Evolutionary conservation across 768 basidiomycete species (phyloP), one percentile per base, ranked within the genome.

Genomic region (Lactifluus volemus): DNA sequence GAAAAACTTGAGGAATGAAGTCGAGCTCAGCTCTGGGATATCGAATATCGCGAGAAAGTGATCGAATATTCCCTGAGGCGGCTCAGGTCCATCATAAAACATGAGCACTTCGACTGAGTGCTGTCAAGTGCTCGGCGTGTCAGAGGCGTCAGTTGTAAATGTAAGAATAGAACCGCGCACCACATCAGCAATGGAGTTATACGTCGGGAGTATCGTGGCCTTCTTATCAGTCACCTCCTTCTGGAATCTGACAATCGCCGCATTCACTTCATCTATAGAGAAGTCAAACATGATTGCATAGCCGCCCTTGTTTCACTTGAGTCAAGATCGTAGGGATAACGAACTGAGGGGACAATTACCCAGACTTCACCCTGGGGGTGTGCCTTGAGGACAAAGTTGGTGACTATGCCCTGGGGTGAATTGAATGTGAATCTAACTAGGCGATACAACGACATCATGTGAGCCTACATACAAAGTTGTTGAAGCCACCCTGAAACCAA

Each of bases 261-360:
- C 61, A 21, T 68, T 47, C 74, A 82, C 38, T 11, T 50, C 2
- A 25, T 61, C 51, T n/a, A 49, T 30, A 36, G n/a, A 42, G 30
- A 4, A 2, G 45, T n/a, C n/a, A 21, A 39, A 14, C 30, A 51
- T 25, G 4, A 49, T 49, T n/a, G 29, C 5, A 41, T 7, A 39
- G 3, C 59, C 59, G 29, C 58, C 58, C 36, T 54, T 39, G 2
- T 47, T 42, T 29, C 4, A 29, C 5, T 25, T 38, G 19, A n/a
- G 12, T 19, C 48, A n/a, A 49, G 54, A 3, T 17, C 10, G 25
- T 25, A 29, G 7, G 3, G 4, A 10, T 21, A 4, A 6, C 14
- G 8, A 32, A 38, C 29, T 9, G 49, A 47, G 21, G 10, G 14
- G 15, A 29, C 34, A 32, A 10, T n/a, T 45, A 64, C 63, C 63